Base-by-base conservation (phyloP, 495 filamentous ascomycete genomes). In the Parathielavia hyrcaniae region DNA sequence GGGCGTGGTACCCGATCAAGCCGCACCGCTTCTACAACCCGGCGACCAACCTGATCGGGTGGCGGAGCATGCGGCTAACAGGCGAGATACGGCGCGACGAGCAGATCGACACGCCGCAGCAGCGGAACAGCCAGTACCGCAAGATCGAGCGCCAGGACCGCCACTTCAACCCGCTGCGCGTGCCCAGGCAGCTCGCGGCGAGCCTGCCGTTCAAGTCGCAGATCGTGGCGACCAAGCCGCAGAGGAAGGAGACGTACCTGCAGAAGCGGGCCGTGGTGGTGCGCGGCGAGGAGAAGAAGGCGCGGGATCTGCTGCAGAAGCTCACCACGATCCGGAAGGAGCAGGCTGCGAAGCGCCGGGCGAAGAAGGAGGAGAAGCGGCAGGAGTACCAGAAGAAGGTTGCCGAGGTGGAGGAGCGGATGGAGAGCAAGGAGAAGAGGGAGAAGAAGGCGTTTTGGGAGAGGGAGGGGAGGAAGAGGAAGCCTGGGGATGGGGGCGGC, bases 11-110 rank as follows among this genome's bases (percentile, higher is more conserved):
- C 72, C 90, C 93, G 8, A 84, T 97, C 70, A 90, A 89, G 63
- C 93, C 92, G 9, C 89, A 90, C 64, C 84, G 89, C 23, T 97
- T 95, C 82, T 96, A 98, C 75, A 97, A 97, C 70, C 89, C 91
- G 6, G 91, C 93, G 36, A 93, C 91, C 36, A 96, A 98, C 70
- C 80, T 97, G 20, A 81, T 97, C 30, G 79, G 80, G 41, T 96
- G 91, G 92, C 79, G 86, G 62, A 81, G 83, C 39, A 98, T 98
- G 93, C 84, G 92, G 17, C 75, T 95, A 52, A 97, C 95, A n/a
- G 95, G 93, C 51, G 83, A 97, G 77, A 87, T 97, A 57, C 88
- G 93, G 14, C 83, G 81, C 20, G 87, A 84, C 34, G 70, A 90
- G 71, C 77, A 79, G 50, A 79, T 98, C 49, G 75, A 86, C 22